These are phyloP conservation scores for Porpolomopsis calyptriformis DNA, from an alignment of 768 basidiomycete species.

Conservation along the genomic window DNA sequence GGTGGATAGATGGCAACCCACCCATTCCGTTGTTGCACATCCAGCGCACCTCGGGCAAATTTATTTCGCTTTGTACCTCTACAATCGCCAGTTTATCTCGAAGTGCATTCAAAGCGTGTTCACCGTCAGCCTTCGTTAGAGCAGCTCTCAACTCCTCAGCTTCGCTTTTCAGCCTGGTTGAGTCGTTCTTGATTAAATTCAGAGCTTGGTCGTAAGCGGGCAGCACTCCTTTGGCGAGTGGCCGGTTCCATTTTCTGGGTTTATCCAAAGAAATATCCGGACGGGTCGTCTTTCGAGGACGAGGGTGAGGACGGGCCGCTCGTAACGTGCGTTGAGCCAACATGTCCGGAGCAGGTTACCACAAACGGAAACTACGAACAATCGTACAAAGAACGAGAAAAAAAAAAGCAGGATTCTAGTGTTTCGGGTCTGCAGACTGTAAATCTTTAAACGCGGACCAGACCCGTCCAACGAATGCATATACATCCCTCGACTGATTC, in stretches of 20 bases:
- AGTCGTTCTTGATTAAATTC: slow-evolving; percentile 55
- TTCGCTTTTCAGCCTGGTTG: slow-evolving; percentile 28
- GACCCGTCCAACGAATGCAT: slow-evolving; percentile 57
- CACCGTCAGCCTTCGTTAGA: slow-evolving; percentile 20
- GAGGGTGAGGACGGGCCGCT: no score
- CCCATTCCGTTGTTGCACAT: slow-evolving; percentile 69
- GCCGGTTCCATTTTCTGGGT: slow-evolving; percentile 55
- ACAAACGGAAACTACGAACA: no score
- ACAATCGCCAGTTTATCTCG: slow-evolving; percentile 46
- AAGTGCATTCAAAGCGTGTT: slow-evolving; percentile 25
- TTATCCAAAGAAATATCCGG: slow-evolving; percentile 40
- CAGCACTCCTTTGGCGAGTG: slow-evolving; percentile 49
- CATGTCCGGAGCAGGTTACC: no score
- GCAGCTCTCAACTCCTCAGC: slow-evolving; percentile 16
- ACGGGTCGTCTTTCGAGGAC: no score
- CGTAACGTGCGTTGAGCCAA: no score
- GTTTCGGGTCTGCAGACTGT: no score
- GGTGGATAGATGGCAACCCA: slow-evolving; percentile 25
- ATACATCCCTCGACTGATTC: slow-evolving; percentile 61
- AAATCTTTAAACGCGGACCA: slow-evolving; percentile 39
- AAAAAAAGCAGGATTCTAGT: no score
- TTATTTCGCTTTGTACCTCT: slow-evolving; percentile 71
- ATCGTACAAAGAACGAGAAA: no score
- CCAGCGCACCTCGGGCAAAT: slow-evolving; percentile 79
- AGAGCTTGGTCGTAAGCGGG: slow-evolving; percentile 84